Conservation (phyloP, 192 early-diverging fungal species). For the Thoreauomyces humboldtii region DNA sequence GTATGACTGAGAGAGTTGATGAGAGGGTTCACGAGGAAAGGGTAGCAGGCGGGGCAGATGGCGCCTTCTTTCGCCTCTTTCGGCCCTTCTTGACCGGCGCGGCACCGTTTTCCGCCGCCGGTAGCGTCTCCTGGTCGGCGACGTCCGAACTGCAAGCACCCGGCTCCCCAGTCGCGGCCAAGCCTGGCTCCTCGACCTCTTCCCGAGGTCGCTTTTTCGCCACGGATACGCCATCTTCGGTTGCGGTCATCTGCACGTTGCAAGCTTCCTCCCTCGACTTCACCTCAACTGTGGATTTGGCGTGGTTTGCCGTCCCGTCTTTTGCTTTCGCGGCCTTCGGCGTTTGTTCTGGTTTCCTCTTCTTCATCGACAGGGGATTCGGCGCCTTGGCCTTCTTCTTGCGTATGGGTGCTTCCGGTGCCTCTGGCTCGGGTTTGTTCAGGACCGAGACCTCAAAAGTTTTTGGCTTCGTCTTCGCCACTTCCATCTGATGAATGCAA, state of each 20-base stretch:
- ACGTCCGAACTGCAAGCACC: background rate
- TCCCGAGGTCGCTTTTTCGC: background rate
- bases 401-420: slow-evolving; percentile 47
- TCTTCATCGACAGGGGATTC: slow-evolving; percentile 87
- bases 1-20: background rate
- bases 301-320: background rate
- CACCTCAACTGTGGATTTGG: slow-evolving; percentile 4
- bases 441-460: slow-evolving; percentile 50
- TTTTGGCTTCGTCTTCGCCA: slow-evolving; percentile 51
- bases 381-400: slow-evolving; percentile 75
- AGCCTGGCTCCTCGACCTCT: background rate
- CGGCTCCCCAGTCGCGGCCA: background rate
- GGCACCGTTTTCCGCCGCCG: background rate
- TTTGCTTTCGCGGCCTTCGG: slow-evolving; percentile 4
- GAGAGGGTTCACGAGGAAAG: background rate
- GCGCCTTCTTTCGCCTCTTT: slow-evolving; percentile 17
- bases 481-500: slow-evolving; percentile 38
- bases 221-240: background rate
- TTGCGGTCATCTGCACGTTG: background rate
- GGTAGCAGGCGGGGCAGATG: background rate
- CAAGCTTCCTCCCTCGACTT: background rate
- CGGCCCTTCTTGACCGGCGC: background rate
- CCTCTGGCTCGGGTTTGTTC: slow-evolving; percentile 39
- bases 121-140: background rate
- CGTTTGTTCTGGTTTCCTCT: slow-evolving; percentile 39